phyloP scores from a whole-genome alignment of 768 basidiomycete species.

The Boletus edulis region DNA sequence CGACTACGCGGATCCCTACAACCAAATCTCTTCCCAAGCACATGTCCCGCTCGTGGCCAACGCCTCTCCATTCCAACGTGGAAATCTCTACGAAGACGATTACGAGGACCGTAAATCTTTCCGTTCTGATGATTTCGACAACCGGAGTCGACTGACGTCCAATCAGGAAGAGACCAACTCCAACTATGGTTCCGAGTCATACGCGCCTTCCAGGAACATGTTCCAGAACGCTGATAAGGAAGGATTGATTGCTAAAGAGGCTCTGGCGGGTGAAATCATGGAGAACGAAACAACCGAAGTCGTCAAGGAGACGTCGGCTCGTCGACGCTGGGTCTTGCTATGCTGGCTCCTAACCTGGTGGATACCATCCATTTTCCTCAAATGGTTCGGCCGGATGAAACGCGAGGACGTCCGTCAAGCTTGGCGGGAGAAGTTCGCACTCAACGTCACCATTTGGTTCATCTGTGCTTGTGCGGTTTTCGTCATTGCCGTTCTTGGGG shows the following conservation, averaged over 20 bases:
- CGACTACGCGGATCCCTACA: conserved; percentile 53
- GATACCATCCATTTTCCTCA: conserved; percentile 72
- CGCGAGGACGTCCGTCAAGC: conserved; percentile 91
- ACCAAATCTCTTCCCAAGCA: conserved; percentile 39
- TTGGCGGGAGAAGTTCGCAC: conserved; percentile 95
- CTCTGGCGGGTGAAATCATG: conserved; percentile 73
- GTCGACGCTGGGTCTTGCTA: conserved; percentile 83
- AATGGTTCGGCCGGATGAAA: conserved; percentile 86
- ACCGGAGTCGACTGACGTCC: conserved; percentile 72
- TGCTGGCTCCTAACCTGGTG: conserved; percentile 93
- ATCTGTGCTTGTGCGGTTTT: conserved; percentile 86
- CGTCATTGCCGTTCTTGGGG: conserved; percentile 85
- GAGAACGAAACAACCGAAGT: conserved; percentile 89
- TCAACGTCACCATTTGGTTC: conserved; percentile 96
- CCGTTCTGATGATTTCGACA: conserved; percentile 58
- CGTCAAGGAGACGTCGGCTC: conserved; percentile 74
- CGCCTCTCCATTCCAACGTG: too few relatives aligned
- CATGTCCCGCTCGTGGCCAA: too few relatives aligned
- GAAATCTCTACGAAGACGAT: too few relatives aligned
- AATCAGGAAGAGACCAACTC: conserved; percentile 76
- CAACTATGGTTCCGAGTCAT: conserved; percentile 87
- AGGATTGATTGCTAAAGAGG: conserved; percentile 74
- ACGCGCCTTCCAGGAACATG: conserved; percentile 95
- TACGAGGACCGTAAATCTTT: too few relatives aligned
- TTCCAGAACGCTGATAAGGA: conserved; percentile 82